Evolutionary conservation across 148 eudicot genomes (phyloP).

Genomic region (Pouteria glomerata): DNA sequence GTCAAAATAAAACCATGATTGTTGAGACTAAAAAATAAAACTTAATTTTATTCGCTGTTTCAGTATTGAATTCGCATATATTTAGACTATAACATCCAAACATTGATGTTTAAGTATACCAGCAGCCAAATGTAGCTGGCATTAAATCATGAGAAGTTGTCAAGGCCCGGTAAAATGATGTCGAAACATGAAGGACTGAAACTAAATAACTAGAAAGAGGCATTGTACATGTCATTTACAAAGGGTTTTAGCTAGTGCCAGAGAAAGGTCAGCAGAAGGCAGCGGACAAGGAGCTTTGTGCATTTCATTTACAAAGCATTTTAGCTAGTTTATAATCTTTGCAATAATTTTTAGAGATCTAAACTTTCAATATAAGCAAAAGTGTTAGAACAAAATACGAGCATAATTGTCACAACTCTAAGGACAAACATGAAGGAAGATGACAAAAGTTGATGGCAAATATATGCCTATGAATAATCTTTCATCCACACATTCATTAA

Average conservation of each 20-base stretch:
- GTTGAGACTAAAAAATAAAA: slow-evolving; percentile 1
- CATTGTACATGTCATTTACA: not conserved
- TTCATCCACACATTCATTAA: too few relatives aligned
- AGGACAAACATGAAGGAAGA: not conserved
- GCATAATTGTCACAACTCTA: not conserved
- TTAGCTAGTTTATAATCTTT: not conserved
- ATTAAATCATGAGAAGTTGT: not conserved
- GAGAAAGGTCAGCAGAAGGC: too few relatives aligned
- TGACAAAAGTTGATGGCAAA: not conserved
- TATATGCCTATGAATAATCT: not conserved
- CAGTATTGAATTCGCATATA: not conserved
- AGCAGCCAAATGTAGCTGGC: not conserved
- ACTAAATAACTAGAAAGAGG: not conserved
- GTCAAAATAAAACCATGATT: not conserved
- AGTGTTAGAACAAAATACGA: not conserved
- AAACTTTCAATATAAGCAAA: not conserved
- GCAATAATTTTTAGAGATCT: not conserved
- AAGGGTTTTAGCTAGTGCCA: not conserved
- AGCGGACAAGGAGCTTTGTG: too few relatives aligned
- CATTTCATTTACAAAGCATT: too few relatives aligned
- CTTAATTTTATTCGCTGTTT: not conserved
- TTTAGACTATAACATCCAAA: not conserved
- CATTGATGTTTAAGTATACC: not conserved
- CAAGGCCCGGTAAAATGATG: not conserved
- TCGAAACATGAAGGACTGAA: too few relatives aligned